Evolutionary conservation across 2,329 filamentous ascomycete species (phyloP).

Genomic region (Pseudogymnoascus sp.): DNA sequence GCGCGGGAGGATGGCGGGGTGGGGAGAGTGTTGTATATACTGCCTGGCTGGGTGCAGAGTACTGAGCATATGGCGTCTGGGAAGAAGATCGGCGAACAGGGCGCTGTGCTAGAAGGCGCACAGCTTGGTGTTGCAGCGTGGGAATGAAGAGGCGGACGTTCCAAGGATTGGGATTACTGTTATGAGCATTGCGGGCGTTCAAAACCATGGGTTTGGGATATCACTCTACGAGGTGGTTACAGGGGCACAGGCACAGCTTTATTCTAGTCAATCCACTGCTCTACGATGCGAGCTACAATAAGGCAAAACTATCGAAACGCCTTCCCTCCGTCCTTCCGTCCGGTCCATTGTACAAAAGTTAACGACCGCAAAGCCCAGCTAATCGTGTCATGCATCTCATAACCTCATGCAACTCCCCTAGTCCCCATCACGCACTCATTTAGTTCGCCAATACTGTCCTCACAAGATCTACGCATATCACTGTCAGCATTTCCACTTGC

Average conservation of each 20-base stretch:
- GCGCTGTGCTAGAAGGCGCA: slow-evolving; percentile 22
- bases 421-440: slow-evolving; percentile 16
- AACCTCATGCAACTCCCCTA: not conserved
- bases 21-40: slow-evolving; percentile 45
- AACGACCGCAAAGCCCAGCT: slow-evolving; percentile 4
- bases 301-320: slow-evolving; percentile 9
- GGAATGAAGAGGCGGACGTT: slow-evolving; percentile 9
- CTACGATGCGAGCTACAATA: slow-evolving; percentile 4
- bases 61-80: slow-evolving; percentile 45
- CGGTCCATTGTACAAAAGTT: slow-evolving; percentile 5
- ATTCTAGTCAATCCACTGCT: not conserved
- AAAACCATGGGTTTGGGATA: not conserved
- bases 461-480: slow-evolving; percentile 56
- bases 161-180: not conserved
- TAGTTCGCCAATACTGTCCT: slow-evolving; percentile 82
- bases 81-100: slow-evolving; percentile 26
- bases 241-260: not conserved
- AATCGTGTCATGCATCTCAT: slow-evolving; percentile 10
- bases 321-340: not conserved
- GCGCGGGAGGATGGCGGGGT: slow-evolving; percentile 21
- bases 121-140: slow-evolving; percentile 29
- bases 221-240: not conserved
- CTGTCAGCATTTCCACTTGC: not conserved
- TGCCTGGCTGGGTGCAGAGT: slow-evolving; percentile 50
- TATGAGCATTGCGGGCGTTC: not conserved